A percentile compares a stretch with the other conserved stretches of the same genome.
phyloP scores from a whole-genome alignment of 2,329 filamentous ascomycete genomes.

The Cladosporium sphaerospermum region DNA sequence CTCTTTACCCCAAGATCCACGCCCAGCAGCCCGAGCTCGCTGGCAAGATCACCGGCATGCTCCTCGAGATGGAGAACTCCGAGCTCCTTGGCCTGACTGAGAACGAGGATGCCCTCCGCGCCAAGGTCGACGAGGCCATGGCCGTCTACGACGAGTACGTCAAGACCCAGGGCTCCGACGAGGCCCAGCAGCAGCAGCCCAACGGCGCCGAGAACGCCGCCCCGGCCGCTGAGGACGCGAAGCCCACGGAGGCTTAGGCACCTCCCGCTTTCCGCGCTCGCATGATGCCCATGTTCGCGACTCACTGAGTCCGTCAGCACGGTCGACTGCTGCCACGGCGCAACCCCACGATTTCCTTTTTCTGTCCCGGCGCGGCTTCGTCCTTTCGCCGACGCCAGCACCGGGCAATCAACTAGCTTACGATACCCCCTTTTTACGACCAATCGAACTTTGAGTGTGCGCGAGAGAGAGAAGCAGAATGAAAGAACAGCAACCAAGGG shows the following conservation, averaged over 20 bases:
- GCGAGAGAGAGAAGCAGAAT: background rate
- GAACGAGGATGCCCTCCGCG: slow-evolving; percentile 79
- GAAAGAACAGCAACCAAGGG: background rate
- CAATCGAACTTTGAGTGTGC: background rate
- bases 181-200: slow-evolving; percentile 19
- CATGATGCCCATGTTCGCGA: slow-evolving; percentile 1
- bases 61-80: slow-evolving; percentile 96
- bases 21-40: slow-evolving; percentile 90
- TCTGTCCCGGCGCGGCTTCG: background rate
- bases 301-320: background rate
- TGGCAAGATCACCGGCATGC: slow-evolving; percentile 99
- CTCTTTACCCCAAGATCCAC: slow-evolving; percentile 97
- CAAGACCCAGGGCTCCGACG: slow-evolving; percentile 64
- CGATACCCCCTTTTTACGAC: slow-evolving; percentile 13
- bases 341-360: slow-evolving; percentile 8
- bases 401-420: slow-evolving; percentile 10
- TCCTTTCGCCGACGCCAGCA: background rate
- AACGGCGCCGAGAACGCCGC: slow-evolving; percentile 31
- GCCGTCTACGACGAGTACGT: slow-evolving; percentile 98
- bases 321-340: too few relatives aligned
- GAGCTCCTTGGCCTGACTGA: slow-evolving; percentile 94
- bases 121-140: slow-evolving; percentile 96
- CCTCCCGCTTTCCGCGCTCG: slow-evolving; percentile 11
- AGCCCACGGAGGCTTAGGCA: slow-evolving; percentile 27
- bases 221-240: slow-evolving; percentile 28